Percentiles rank a stretch among this genome's conserved stretches.
Evolutionary conservation across 805 yeast genomes (phyloP).

Genomic region (Sugiyamaella marilandica): DNA sequence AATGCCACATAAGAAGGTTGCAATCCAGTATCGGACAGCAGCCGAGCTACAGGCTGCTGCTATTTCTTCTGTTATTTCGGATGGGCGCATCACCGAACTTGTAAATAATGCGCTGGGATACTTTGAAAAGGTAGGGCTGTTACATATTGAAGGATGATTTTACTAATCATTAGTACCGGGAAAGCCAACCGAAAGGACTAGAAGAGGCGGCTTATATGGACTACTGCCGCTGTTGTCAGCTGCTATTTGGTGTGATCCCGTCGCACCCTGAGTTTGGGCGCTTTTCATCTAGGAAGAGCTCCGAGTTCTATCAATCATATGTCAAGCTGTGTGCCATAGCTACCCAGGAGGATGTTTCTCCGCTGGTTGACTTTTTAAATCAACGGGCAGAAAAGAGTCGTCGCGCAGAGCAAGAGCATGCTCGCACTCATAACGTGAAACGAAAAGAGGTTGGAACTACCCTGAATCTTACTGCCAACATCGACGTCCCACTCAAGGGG

Average conservation of each 20-base stretch:
- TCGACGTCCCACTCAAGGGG: background rate
- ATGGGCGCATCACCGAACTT: slow-evolving; percentile 19
- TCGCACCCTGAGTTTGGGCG: slow-evolving; percentile 19
- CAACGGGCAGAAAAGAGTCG: background rate
- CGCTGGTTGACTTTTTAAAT: background rate
- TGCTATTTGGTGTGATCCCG: slow-evolving; percentile 24
- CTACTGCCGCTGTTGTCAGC: slow-evolving; percentile 20
- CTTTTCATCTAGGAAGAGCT: slow-evolving; percentile 15
- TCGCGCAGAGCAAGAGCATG: background rate
- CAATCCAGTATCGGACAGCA: slow-evolving; percentile 4
- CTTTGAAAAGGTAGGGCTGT: slow-evolving; percentile 19
- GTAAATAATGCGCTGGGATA: slow-evolving; percentile 22
- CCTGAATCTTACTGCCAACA: background rate
- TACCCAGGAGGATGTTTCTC: slow-evolving; percentile 4
- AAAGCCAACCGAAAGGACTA: slow-evolving; percentile 17
- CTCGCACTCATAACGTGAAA: background rate
- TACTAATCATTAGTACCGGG: slow-evolving; percentile 12
- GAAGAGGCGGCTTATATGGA: slow-evolving; percentile 23
- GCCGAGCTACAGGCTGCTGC: slow-evolving; percentile 17
- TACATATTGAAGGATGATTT: background rate
- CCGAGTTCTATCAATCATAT: slow-evolving; percentile 21
- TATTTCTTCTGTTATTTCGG: slow-evolving; percentile 14
- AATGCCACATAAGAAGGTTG: background rate
- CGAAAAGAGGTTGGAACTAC: slow-evolving; percentile 7
- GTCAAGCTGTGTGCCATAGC: slow-evolving; percentile 15